A percentile compares a stretch with the other conserved stretches of the same genome.
Evolutionary conservation across 1,284 basidiomycete species (phyloP).

Genomic region (Gastroboletus turbinatus): DNA sequence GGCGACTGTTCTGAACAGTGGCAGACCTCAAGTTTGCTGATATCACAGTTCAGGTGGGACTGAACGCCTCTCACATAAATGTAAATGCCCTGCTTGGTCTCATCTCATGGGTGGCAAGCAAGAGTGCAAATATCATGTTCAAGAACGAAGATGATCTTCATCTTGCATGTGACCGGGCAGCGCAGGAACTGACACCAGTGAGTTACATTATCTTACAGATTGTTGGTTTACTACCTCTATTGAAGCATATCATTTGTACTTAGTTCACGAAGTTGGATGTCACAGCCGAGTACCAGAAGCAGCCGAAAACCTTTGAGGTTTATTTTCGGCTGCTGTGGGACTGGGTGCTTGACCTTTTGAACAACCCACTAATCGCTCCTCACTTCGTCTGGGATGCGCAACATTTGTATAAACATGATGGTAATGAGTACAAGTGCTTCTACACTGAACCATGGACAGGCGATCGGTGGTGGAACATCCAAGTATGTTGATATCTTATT

Average conservation of each 20-base stretch:
- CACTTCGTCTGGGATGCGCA: constrained; percentile 8
- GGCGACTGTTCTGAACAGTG: background rate
- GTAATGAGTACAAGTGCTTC: constrained; percentile 16
- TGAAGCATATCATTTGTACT: too few relatives aligned
- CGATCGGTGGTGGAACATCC: constrained; percentile 28
- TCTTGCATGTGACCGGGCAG: background rate
- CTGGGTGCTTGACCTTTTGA: constrained; percentile 25
- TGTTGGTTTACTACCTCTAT: too few relatives aligned
- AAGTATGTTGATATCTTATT: constrained; percentile 24
- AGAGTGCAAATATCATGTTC: background rate
- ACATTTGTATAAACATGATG: constrained; percentile 15
- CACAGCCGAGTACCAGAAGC: background rate
- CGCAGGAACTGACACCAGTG: background rate
- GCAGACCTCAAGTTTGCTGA: constrained; percentile 4
- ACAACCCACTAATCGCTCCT: constrained; percentile 14
- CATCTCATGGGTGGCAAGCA: background rate
- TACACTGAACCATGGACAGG: constrained; percentile 32
- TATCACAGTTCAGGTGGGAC: background rate
- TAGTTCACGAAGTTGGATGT: background rate
- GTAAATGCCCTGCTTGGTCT: background rate
- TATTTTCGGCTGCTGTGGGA: constrained; percentile 23
- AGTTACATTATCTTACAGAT: background rate
- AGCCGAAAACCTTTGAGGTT: background rate
- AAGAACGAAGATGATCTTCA: background rate
- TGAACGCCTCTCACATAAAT: background rate